Base-by-base conservation (phyloP, 805 yeast species). In the Candida silvicultrix region DNA sequence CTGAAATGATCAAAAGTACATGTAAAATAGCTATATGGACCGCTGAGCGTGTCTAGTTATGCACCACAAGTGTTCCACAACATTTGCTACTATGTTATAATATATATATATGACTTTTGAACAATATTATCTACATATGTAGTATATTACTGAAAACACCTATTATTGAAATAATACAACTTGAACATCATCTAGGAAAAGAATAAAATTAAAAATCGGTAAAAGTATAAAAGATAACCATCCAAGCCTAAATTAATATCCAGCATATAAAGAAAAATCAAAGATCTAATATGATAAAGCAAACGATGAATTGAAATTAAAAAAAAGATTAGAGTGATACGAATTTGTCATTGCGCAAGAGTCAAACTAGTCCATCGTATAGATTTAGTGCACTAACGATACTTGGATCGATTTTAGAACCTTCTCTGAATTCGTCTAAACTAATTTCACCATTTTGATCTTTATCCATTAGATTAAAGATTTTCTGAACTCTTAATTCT, bases 1-100 rank as follows among this genome's bases (percentile, higher is more conserved):
- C 97, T 0, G 98, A 92, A 62, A 79, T 83, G 6, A 89, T 94
- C 53, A 92, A 90, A 63, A 61, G 73, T 42, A 80, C 90, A 2
- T 90, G 97, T 62, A 77, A 77, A 56, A 85, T 78, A n/a, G 97
- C 99, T 8, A 88, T 94, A 43, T 83, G 85, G 83, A 73, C 89
- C 1, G 97, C 97, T 14, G 97, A 92, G 64, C 74, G 95, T 54
- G 66, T 89, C 2, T 92, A 67, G n/a, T n/a, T n/a, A n/a, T n/a
- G n/a, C n/a, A n/a, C n/a, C n/a, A n/a, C n/a, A n/a, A n/a, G n/a
- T n/a, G n/a, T n/a, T n/a, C n/a, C n/a, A n/a, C n/a, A n/a, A n/a
- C n/a, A n/a, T n/a, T n/a, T n/a, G n/a, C n/a, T n/a, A n/a, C n/a
- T n/a, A 60, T 10, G 8, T 11, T 3, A 29, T 18, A 23, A 31